Evolutionary conservation across 2,329 filamentous ascomycete species (phyloP).

Genomic region (Zasmidium citrigriseum): DNA sequence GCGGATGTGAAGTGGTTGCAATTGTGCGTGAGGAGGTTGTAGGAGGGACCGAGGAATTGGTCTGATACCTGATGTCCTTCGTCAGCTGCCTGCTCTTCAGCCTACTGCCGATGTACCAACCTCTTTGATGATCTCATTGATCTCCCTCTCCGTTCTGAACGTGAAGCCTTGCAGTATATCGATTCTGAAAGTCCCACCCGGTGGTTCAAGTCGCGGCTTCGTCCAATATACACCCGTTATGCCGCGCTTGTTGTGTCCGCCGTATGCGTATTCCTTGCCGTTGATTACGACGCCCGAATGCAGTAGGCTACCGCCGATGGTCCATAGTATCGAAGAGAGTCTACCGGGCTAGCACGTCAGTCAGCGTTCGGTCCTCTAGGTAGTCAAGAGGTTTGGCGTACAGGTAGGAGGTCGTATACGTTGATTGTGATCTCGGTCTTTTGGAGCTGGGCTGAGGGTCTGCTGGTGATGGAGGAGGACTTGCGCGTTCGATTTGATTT

Average conservation of each 20-base stretch:
- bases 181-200: conserved; percentile 74
- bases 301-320: conserved; percentile 72
- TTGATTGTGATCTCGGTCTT: conserved; percentile 39
- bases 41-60: conserved; percentile 72
- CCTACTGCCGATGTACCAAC: conserved; percentile 22
- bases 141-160: conserved; percentile 66
- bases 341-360: conserved; percentile 61
- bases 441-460: conserved; percentile 7
- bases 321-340: conserved; percentile 76
- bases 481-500: conserved; percentile 15
- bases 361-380: too few relatives aligned
- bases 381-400: too few relatives aligned
- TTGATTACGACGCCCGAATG: conserved; percentile 83
- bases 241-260: conserved; percentile 71
- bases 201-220: conserved; percentile 66
- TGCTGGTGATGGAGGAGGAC: conserved; percentile 12
- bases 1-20: conserved; percentile 87
- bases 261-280: conserved; percentile 80
- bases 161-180: conserved; percentile 80
- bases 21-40: conserved; percentile 80
- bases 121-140: conserved; percentile 67
- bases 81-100: background rate
- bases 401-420: conserved; percentile 40
- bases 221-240: conserved; percentile 84
- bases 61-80: conserved; percentile 56